These are phyloP conservation scores for Ceratocystis papillata DNA, from an alignment of 2,329 filamentous ascomycete species.

Conservation along the genomic window DNA sequence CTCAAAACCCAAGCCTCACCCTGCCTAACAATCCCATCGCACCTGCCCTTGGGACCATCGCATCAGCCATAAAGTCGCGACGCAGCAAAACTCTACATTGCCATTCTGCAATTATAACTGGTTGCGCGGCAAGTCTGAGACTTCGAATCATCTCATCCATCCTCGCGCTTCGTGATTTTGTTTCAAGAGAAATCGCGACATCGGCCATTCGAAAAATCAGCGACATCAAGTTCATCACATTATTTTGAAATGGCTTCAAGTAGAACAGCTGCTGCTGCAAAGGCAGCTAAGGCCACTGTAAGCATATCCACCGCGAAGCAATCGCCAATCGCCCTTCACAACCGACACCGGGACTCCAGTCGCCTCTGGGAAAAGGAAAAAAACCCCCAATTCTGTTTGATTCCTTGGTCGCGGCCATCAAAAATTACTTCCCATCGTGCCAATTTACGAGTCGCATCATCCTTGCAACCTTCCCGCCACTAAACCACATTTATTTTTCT, in stretches of 20 bases:
- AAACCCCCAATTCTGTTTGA: background rate
- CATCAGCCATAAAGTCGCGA: background rate
- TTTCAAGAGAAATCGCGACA: background rate
- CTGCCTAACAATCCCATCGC: background rate
- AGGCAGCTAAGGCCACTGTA: conserved; percentile 25
- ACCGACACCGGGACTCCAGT: background rate
- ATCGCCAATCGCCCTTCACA: background rate
- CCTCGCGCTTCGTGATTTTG: background rate
- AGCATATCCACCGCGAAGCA: conserved; percentile 19
- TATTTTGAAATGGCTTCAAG: conserved; percentile 19
- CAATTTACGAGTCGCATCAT: background rate
- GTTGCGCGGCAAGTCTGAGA: background rate
- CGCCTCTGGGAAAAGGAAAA: background rate
- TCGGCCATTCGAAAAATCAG: background rate
- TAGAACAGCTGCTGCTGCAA: conserved; percentile 23
- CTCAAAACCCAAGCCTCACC: background rate
- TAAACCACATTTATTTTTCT: background rate
- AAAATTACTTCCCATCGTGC: background rate
- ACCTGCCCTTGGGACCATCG: background rate
- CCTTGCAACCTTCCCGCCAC: background rate
- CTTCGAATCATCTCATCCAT: background rate
- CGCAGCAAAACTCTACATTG: background rate
- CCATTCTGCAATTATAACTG: background rate
- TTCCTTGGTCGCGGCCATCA: background rate
- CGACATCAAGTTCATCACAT: background rate